Base-by-base conservation (phyloP, 495 filamentous ascomycete species). In the Xylaria sp. region DNA sequence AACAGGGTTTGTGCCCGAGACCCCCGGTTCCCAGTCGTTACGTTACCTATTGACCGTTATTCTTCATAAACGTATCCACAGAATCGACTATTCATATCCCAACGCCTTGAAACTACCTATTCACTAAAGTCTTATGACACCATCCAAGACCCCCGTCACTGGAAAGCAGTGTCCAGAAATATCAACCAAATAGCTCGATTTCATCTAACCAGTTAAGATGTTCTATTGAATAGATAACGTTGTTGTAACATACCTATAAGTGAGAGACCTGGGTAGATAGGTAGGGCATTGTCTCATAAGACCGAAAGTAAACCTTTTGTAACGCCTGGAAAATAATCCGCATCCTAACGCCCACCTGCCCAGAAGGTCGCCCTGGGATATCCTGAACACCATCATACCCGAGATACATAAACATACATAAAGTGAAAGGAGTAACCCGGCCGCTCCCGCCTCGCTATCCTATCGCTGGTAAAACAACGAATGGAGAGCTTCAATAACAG, bases 361-460 rank as follows among this genome's bases (percentile, higher is more conserved):
- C 37, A 12, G 24, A 62, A 43, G 37, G 35, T 8, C 55, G 31
- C 55, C 55, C 55, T 3, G 7, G 5, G 11, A 29, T 62, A 33
- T 11, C 35, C 11, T 29, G 29, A 29, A 43, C 59, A 43, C 59
- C 35, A 15, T 62, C 19, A 26, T 43, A 59, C 37, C 59, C 59
- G 11, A 12, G 21, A 62, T 62, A 62, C 43, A 62, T 43, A 62
- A n/a, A 61, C 58, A 62, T 35, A 61, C 58, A 62, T 29, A 14
- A 29, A n/a, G n/a, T 29, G 37, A 43, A 8, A 62, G 8, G n/a
- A 43, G 35, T 21, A 19, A 17, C 4, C 19, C 11, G 19, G 29
- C 14, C 33, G 3, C 21, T 11, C 29, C 19, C 33, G n/a, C 31
- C n/a, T 37, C 31, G 33, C 31, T 15, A 17, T 55, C 48, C 12